These are phyloP conservation scores for Aspergillus mulundensis DNA, from an alignment of 495 filamentous ascomycete species.

Conservation along the genomic window DNA sequence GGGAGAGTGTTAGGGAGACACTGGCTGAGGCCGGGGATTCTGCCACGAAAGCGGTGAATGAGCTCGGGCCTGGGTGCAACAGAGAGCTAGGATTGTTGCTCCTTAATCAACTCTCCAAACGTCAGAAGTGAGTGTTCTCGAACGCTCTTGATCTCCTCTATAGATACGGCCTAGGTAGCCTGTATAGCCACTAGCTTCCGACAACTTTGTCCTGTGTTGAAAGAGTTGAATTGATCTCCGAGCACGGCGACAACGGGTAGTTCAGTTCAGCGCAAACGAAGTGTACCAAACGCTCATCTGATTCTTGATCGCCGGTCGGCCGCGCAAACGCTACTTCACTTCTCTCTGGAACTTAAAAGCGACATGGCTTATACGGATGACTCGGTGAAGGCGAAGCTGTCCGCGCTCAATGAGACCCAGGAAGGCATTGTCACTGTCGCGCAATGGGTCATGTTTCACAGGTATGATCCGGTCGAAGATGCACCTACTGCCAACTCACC, in stretches of 20 bases:
- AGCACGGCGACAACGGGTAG: not conserved
- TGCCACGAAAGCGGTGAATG: conserved; percentile 34
- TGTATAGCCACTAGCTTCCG: not conserved
- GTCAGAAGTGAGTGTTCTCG: not conserved
- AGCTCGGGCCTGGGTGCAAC: conserved; percentile 14
- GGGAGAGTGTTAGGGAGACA: conserved; percentile 25
- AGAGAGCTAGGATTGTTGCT: conserved; percentile 5
- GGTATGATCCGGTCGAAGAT: conserved; percentile 52
- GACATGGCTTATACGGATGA: conserved; percentile 92
- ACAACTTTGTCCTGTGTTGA: not conserved
- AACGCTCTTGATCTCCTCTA: not conserved
- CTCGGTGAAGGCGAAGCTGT: conserved; percentile 87
- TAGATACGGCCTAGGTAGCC: not conserved
- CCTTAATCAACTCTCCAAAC: not conserved
- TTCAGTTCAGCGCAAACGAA: not conserved
- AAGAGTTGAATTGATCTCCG: not conserved
- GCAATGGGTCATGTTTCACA: conserved; percentile 99
- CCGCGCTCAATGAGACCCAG: conserved; percentile 90
- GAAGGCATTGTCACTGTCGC: conserved; percentile 92
- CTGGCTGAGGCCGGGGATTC: conserved; percentile 22
- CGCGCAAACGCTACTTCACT: not conserved
- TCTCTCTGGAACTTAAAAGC: not conserved
- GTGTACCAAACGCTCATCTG: not conserved
- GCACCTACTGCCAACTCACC: conserved; percentile 17
- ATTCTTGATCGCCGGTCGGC: not conserved